Evolutionary conservation across 345 rosid genomes (phyloP), one percentile per base, ranked within the genome.

Genomic region (Populus euphratica): DNA sequence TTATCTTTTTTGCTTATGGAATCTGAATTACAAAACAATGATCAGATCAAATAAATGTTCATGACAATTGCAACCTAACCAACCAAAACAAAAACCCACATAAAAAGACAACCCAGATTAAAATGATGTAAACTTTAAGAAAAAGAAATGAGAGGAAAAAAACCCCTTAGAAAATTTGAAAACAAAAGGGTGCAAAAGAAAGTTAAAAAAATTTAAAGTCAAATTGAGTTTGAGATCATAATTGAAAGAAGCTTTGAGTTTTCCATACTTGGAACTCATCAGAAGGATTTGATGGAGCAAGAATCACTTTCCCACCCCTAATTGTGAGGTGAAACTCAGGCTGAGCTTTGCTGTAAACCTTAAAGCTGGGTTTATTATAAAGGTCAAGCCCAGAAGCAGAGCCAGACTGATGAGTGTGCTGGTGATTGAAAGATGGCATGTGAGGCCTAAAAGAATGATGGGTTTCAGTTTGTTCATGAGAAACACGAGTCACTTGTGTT

Each of bases 271-370:
- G 97, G 65, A 79, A 88, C 59, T 82, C 81, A 83, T 93, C 90
- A 59, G 84, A 80, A 10, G 92, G 89, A 83, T 89, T 79, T 5
- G 89, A 75, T 39, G 80, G 86, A 2, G 92, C 96, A 56, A 95
- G 89, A 76, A 91, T 43, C 78, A 93, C 92, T 64, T 87, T 86
- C 29, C 88, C 87, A 38, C 86, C 91, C 77, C 88, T 86, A 69
- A 95, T 81, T 14, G 92, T 86, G 59, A 94, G 88, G 52, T 78
- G 74, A 70, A 82, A 90, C 62, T 86, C 71, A 38, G 92, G 92
- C 27, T 79, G 83, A 17, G 97, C 95, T 84, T 90, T 93, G 70
- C 88, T 86, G 69, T 81, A 89, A 77, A 93, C 90, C 85, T 84
- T 90, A 56, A 78, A 78, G 27, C 91, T 83, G 21, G 88, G 81